Conservation (phyloP, 108 stramenopile genomes). For the Schizochytrium sp. region DNA sequence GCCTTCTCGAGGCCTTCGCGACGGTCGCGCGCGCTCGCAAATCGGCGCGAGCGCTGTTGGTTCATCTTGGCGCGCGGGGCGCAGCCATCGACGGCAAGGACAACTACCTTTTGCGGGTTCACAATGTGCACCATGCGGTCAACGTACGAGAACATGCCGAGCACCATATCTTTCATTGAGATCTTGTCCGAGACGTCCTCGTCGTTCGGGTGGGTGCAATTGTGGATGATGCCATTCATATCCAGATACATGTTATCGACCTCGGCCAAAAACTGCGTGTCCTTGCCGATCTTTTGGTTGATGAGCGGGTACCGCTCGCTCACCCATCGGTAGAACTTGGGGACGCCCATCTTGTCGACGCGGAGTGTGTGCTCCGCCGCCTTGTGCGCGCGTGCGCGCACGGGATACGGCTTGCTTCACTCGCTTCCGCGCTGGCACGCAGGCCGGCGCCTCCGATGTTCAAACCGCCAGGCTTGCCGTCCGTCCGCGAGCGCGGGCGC, state of each 20-base stretch:
- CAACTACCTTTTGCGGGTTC: slow-evolving; percentile 67
- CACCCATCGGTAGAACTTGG: slow-evolving; percentile 99
- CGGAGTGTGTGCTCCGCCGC: not conserved
- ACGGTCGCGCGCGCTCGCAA: slow-evolving; percentile 81
- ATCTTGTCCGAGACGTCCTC: not conserved
- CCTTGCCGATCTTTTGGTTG: slow-evolving; percentile 70
- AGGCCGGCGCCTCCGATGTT: too few relatives aligned
- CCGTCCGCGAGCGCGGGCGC: too few relatives aligned
- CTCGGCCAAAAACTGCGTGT: slow-evolving; percentile 14
- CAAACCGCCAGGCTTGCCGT: too few relatives aligned
- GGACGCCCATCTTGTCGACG: slow-evolving; percentile 66
- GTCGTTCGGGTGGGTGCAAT: slow-evolving; percentile 77
- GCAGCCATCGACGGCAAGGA: slow-evolving; percentile 94
- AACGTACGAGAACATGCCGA: slow-evolving; percentile 1
- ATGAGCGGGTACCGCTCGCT: slow-evolving; percentile 95
- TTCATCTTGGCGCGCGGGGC: slow-evolving; percentile 99
- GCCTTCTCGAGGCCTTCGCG: slow-evolving; percentile 71
- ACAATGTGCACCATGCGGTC: slow-evolving; percentile 91
- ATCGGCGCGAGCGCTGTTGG: slow-evolving; percentile 94
- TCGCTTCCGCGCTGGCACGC: too few relatives aligned
- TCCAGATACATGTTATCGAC: slow-evolving; percentile 90
- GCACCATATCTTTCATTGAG: not conserved
- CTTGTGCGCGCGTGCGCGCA: not conserved
- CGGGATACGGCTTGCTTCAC: not conserved
- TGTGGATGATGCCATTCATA: slow-evolving; percentile 99